phyloP scores from a whole-genome alignment of 768 basidiomycete species.

The Lentinula sp. region DNA sequence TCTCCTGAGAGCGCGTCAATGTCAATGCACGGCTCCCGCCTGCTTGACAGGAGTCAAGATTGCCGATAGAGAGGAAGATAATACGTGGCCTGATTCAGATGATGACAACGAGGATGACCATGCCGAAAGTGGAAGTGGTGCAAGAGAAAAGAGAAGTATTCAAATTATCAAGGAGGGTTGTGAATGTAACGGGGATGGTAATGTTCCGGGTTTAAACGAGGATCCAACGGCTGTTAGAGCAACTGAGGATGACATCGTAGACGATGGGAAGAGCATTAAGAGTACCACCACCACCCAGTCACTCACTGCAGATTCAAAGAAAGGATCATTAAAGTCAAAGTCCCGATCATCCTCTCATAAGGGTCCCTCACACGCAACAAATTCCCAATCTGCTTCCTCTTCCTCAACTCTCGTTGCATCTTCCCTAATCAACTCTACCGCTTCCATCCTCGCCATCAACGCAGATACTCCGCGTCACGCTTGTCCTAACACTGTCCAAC shows the following conservation, averaged over 20 bases:
- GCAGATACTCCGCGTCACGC: conserved; percentile 65
- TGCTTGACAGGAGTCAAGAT: conserved; percentile 86
- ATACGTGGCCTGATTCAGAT: conserved; percentile 70
- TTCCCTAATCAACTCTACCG: conserved; percentile 24
- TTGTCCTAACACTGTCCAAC: conserved; percentile 68
- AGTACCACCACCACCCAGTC: conserved; percentile 1
- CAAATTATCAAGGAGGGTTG: conserved; percentile 35
- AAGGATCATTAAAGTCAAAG: conserved; percentile 15
- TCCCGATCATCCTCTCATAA: conserved; percentile 50
- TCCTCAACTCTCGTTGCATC: conserved; percentile 19
- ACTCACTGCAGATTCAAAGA: conserved; percentile 13
- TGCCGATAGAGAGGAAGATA: conserved; percentile 74
- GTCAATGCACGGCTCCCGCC: conserved; percentile 71
- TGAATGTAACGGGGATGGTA: conserved; percentile 27
- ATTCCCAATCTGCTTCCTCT: neutral
- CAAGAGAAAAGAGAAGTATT: conserved; percentile 29
- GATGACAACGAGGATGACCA: conserved; percentile 28
- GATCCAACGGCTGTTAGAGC: neutral
- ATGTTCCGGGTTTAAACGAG: neutral
- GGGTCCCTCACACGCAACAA: conserved; percentile 29
- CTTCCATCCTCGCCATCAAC: conserved; percentile 56
- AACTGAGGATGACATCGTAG: neutral
- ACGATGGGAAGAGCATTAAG: conserved; percentile 6
- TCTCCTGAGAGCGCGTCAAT: conserved; percentile 65
- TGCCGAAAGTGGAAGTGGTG: conserved; percentile 14